Percentiles rank a stretch among this genome's conserved stretches.
phyloP scores from a whole-genome alignment of 2,329 filamentous ascomycete genomes.

The Periconia digitata region DNA sequence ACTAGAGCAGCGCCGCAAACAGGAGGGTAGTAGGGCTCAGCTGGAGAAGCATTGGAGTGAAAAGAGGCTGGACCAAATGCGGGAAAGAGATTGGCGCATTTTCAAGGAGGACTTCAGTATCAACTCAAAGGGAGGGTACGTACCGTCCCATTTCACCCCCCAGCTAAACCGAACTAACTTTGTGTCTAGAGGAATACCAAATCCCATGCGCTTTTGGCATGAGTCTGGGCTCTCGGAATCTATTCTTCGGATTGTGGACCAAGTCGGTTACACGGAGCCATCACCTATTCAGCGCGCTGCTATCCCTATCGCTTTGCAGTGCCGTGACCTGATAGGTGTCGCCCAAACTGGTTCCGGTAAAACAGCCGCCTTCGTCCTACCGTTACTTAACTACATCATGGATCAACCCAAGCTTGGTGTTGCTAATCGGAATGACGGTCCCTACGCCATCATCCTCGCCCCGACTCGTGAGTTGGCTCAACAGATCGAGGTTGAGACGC shows the following conservation, averaged over 20 bases:
- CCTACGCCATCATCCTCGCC: slow-evolving; percentile 94
- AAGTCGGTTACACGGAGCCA: slow-evolving; percentile 89
- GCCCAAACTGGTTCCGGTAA: slow-evolving; percentile 98
- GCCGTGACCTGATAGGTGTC: slow-evolving; percentile 94
- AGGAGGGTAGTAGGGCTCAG: slow-evolving; percentile 70
- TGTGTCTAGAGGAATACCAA: slow-evolving; percentile 85
- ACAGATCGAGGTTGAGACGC: slow-evolving; percentile 92
- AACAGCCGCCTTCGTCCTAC: slow-evolving; percentile 91
- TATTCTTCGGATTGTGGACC: slow-evolving; percentile 77
- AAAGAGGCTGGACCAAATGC: slow-evolving; percentile 90
- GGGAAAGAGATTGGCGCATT: slow-evolving; percentile 96
- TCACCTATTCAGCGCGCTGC: slow-evolving; percentile 90
- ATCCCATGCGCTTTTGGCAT: slow-evolving; percentile 92
- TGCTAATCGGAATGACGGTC: slow-evolving; percentile 86
- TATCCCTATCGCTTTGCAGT: slow-evolving; percentile 91
- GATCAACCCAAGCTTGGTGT: slow-evolving; percentile 84
- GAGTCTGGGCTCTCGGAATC: slow-evolving; percentile 79
- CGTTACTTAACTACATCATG: slow-evolving; percentile 90
- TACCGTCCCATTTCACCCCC: too few species aligned
- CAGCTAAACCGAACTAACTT: too few species aligned
- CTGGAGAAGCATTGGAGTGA: slow-evolving; percentile 95
- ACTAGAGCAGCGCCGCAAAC: slow-evolving; percentile 76
- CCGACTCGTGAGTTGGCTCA: slow-evolving; percentile 97
- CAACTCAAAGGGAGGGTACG: slow-evolving; percentile 79
- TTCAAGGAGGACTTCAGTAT: slow-evolving; percentile 99